These are phyloP conservation scores for Pythium scleroteichum DNA, from an alignment of 352 stramenopile genomes.

Conservation along the genomic window DNA sequence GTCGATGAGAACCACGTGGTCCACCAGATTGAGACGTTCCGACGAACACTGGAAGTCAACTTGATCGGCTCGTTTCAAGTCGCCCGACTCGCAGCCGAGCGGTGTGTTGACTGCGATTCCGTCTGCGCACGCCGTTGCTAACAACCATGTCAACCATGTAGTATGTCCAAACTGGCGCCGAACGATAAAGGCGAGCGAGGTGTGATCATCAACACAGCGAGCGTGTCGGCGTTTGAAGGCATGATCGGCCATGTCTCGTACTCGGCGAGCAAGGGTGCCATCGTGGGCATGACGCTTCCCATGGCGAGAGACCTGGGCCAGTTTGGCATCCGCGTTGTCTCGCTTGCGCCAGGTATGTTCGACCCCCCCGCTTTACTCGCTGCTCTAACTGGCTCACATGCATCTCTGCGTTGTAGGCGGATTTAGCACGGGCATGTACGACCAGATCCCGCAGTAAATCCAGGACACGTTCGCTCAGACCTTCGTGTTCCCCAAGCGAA, in stretches of 20 bases:
- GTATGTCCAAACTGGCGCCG: conserved; percentile 74
- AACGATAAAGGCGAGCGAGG: conserved; percentile 85
- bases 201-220: conserved; percentile 98
- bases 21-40: conserved; percentile 87
- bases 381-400: too few species aligned
- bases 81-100: conserved; percentile 58
- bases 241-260: conserved; percentile 97
- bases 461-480: conserved; percentile 89
- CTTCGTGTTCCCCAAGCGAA: conserved; percentile 92
- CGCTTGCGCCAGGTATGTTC: conserved; percentile 87
- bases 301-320: conserved; percentile 93
- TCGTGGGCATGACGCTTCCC: conserved; percentile 96
- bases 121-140: background rate
- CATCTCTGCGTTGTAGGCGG: too few species aligned
- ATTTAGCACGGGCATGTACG: conserved; percentile 89
- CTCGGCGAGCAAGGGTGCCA: conserved; percentile 93
- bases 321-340: conserved; percentile 95
- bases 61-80: conserved; percentile 97
- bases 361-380: conserved; percentile 90
- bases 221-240: conserved; percentile 96
- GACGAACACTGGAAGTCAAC: conserved; percentile 95
- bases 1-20: conserved; percentile 91
- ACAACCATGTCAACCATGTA: conserved; percentile 54
- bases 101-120: conserved; percentile 23
- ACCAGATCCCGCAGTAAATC: conserved; percentile 92